Evolutionary conservation across 2,329 filamentous ascomycete species (phyloP).

Genomic region (Penicillium expansum): DNA sequence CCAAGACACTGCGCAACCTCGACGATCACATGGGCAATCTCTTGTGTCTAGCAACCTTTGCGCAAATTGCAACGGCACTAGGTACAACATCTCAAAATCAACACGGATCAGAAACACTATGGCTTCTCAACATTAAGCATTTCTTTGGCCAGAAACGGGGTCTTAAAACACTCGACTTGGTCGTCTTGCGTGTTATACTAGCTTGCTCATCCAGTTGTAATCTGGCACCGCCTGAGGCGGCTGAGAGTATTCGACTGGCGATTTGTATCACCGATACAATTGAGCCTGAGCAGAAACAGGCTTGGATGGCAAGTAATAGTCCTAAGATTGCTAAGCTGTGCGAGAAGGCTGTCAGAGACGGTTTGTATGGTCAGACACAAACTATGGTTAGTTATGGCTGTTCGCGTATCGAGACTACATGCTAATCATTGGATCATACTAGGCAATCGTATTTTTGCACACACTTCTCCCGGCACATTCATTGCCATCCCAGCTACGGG

Average conservation of each 20-base stretch:
- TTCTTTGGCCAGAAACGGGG: constrained; percentile 42
- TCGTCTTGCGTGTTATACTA: constrained; percentile 41
- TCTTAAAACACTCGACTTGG: constrained; percentile 42
- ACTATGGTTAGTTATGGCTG: constrained; percentile 31
- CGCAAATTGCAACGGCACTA: constrained; percentile 31
- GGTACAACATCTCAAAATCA: constrained; percentile 3
- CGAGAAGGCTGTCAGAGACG: constrained; percentile 36
- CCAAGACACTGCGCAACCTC: constrained; percentile 38
- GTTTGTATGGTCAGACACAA: constrained; percentile 30
- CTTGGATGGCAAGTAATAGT: constrained; percentile 35
- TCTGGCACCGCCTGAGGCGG: constrained; percentile 27
- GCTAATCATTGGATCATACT: not conserved
- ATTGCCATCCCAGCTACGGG: constrained; percentile 28
- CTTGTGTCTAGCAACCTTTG: constrained; percentile 43
- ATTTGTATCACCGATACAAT: constrained; percentile 37
- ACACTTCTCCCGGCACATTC: constrained; percentile 25
- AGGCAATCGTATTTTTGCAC: constrained; percentile 35
- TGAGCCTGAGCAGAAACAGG: constrained; percentile 30
- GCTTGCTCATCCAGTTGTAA: constrained; percentile 40
- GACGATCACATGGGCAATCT: constrained; percentile 42
- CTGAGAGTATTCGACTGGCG: constrained; percentile 38
- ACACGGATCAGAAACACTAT: constrained; percentile 22
- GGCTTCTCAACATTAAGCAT: constrained; percentile 37
- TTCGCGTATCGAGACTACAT: not conserved
- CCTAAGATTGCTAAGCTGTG: constrained; percentile 39